These are phyloP conservation scores for Leishmania braziliensis DNA, from an alignment of 208 protist species.

Conservation along the genomic window DNA sequence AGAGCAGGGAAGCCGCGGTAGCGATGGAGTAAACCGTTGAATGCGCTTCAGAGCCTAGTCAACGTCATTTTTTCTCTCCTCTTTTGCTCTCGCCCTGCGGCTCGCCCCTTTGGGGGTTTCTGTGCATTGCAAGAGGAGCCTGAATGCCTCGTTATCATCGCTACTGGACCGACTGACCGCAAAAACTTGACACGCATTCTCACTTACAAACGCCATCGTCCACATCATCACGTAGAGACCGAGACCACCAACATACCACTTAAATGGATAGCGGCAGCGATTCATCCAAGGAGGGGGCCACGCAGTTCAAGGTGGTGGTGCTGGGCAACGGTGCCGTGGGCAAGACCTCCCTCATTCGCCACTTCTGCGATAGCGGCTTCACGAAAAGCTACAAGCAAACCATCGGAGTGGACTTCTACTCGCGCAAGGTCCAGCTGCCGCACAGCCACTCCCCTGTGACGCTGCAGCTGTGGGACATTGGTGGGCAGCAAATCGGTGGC, in stretches of 20 bases:
- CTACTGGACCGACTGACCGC: not conserved
- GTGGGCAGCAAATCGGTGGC: slow-evolving; percentile 92
- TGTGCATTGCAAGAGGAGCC: not conserved
- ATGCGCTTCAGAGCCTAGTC: not conserved
- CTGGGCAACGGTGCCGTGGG: slow-evolving; percentile 90
- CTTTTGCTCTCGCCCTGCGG: not conserved
- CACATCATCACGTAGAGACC: not conserved
- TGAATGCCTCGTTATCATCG: not conserved
- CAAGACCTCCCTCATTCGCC: slow-evolving; percentile 92
- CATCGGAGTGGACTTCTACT: slow-evolving; percentile 96
- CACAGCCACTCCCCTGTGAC: slow-evolving; percentile 45
- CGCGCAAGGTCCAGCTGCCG: slow-evolving; percentile 87
- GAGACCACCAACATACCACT: not conserved
- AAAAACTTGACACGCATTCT: not conserved
- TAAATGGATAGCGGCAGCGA: slow-evolving; percentile 81
- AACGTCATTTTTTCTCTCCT: not conserved
- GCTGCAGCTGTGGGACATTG: slow-evolving; percentile 97
- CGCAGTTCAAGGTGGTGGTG: slow-evolving; percentile 76
- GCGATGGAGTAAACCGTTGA: not conserved
- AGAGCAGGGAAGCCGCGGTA: not conserved
- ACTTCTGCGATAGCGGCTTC: slow-evolving; percentile 90
- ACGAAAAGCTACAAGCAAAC: slow-evolving; percentile 94
- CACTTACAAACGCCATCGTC: not conserved
- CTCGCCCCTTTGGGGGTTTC: not conserved
- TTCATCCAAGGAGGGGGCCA: slow-evolving; percentile 39